phyloP scores from a whole-genome alignment of 164 flowering plant genomes.

The Liquidambar formosana region DNA sequence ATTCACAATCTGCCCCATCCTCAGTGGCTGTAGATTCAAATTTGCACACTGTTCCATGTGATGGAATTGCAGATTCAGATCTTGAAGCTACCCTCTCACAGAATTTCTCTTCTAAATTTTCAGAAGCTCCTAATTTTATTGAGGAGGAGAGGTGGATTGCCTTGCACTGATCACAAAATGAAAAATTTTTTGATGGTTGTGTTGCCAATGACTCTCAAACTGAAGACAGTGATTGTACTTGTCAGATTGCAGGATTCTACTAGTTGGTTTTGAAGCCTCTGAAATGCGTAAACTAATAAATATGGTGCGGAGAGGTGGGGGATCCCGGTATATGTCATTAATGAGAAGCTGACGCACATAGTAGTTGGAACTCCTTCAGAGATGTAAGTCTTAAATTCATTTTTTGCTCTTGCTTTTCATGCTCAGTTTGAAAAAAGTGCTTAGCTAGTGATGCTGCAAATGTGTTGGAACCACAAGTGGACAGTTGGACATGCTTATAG shows the following conservation, averaged over 20 bases:
- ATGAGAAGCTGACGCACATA: constrained; percentile 81
- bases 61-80: constrained; percentile 40
- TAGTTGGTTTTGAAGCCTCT: constrained; percentile 79
- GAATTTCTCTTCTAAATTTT: constrained; percentile 40
- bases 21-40: constrained; percentile 37
- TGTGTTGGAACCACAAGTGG: too few species aligned
- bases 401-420: not conserved
- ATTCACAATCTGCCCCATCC: constrained; percentile 30
- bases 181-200: constrained; percentile 45
- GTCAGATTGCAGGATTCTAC: constrained; percentile 78
- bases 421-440: not conserved
- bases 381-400: constrained; percentile 46
- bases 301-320: constrained; percentile 89
- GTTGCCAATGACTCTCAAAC: constrained; percentile 87
- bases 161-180: constrained; percentile 34
- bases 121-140: constrained; percentile 31
- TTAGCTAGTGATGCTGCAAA: too few species aligned
- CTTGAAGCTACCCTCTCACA: constrained; percentile 59
- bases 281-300: constrained; percentile 75
- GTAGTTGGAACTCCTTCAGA: constrained; percentile 83
- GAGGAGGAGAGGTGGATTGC: constrained; percentile 35
- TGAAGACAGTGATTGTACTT: constrained; percentile 83
- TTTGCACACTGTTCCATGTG: constrained; percentile 33
- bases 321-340: constrained; percentile 76
- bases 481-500: too few species aligned